Base-by-base conservation (phyloP, 768 basidiomycete genomes). In the Stropharia rugosoannulata region DNA sequence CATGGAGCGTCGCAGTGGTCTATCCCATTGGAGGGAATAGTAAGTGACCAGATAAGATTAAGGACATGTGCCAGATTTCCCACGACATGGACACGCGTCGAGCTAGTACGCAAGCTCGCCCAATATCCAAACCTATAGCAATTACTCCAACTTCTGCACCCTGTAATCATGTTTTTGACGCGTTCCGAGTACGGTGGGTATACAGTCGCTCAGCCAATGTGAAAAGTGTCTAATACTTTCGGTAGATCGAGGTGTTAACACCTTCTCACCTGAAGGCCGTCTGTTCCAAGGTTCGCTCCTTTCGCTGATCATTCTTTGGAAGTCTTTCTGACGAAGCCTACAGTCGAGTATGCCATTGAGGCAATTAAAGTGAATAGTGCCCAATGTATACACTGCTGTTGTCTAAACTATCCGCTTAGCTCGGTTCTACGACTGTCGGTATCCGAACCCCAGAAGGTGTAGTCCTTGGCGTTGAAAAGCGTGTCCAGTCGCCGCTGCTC, bases 321-420 rank as follows among this genome's bases (percentile, higher is more conserved):
- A 57, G n/a, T 15, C 7, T 54, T 55, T 51, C 67, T 69, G 18
- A 71, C 38, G 49, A 18, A 38, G 54, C 12, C 36, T 22, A 35
- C 63, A 98, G 96, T 99, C 73, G 97, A 99, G 75, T 98, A 98
- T 80, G 97, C 97, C 49, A 99, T 98, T 70, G 97, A 99, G 68
- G 97, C 97, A 7, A 98, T 98, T 73, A 98, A 97, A 75, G 95
- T 95, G 60, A 56, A 69, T 55, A n/a, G 22, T 22, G 25, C 19
- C 13, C 7, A 38, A 11, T 19, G 9, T 54, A 40, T 35, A 15
- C 25, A 39, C 38, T 37, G 32, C 38, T 53, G 22, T 43, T 22
- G n/a, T 32, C 38, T 44, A 15, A 47, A 47, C 12, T 29, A 12
- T 53, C 19, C 35, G 10, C 51, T 53, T 68, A 98, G 95, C 89